Evolutionary conservation across 2,329 filamentous ascomycete species (phyloP).

Genomic region (Orbilia ellipsospora): DNA sequence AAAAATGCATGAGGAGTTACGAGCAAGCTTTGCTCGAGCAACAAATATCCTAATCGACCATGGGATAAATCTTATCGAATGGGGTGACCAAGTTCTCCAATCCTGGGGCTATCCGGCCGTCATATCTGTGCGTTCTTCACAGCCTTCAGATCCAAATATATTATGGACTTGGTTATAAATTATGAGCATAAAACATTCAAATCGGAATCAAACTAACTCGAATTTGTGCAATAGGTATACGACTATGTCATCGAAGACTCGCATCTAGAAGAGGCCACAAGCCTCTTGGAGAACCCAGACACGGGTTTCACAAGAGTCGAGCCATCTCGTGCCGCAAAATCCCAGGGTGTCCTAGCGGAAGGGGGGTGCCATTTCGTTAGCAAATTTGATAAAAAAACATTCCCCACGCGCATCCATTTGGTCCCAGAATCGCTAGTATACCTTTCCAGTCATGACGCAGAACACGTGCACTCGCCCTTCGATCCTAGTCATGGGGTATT

Average conservation of each 20-base stretch:
- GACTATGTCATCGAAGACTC: constrained; percentile 41
- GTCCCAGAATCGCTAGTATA: constrained; percentile 34
- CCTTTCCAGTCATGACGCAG: constrained; percentile 21
- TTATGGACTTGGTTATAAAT: not conserved
- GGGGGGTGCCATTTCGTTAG: constrained; percentile 38
- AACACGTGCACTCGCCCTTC: constrained; percentile 39
- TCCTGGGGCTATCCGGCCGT: constrained; percentile 35
- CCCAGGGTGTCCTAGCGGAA: constrained; percentile 22
- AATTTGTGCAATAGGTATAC: constrained; percentile 23
- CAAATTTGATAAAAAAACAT: not conserved
- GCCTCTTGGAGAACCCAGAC: constrained; percentile 22
- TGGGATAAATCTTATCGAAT: constrained; percentile 33
- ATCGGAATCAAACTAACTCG: not conserved
- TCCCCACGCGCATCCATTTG: constrained; percentile 19
- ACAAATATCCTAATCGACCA: constrained; percentile 43
- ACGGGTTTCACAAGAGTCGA: constrained; percentile 26
- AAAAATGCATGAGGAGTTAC: constrained; percentile 16
- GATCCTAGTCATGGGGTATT: constrained; percentile 43
- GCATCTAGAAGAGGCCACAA: constrained; percentile 22
- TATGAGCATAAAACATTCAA: not conserved
- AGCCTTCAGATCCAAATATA: not conserved
- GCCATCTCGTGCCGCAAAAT: constrained; percentile 25
- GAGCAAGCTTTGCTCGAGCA: constrained; percentile 29
- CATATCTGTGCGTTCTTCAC: constrained; percentile 20
- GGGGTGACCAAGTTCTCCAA: constrained; percentile 43